Evolutionary conservation across 352 stramenopile genomes (phyloP), one percentile per base, ranked within the genome.

Genomic region (Globisporangium paroecandrum): DNA sequence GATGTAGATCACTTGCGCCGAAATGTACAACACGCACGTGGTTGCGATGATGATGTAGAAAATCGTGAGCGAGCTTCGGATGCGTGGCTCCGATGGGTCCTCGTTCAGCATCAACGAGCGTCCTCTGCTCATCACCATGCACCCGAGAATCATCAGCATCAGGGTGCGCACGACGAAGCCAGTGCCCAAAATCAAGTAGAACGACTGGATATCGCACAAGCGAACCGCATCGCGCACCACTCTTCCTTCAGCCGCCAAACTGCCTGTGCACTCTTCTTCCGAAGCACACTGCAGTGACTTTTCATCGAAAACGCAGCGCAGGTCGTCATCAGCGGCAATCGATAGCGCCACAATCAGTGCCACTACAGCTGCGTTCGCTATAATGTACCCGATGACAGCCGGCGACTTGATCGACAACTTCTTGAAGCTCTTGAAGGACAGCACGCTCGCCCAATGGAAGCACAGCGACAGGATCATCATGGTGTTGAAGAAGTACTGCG

Each of bases 1-100:
- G 51, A 94, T 91, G 74, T 94, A 94, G 46, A 96, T 96, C 24
- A 96, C 85, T 71, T 94, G 86, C 4, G 86, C 85, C 49, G 87
- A 94, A 22, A 96, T 88, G 71, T 93, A 94, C 4, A 96, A 72
- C 53, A 96, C 88, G 53, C 86, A 91, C 5, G 88, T 94, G 20
- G 85, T 96, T 34, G 88, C 85, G 43, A 96, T 94, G 69, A 96
- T 96, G 29, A 76, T 74, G 72, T 96, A 96, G 65, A 96, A 96
- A 34, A 94, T 96, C 55, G 88, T 94, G 9, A 96, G 77, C 15
- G 86, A 93, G 64, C 89, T 88, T 13, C 88, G 85, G 51, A 96
- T 96, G 7, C 84, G 83, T 10, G 83, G 82, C 54, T 96, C 88
- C 3, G 85, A 85, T 0, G 88, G 83, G 55, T 94, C 88, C 74